Conservation (phyloP, 768 basidiomycete genomes). For the Macrolepiota fuliginosa region DNA sequence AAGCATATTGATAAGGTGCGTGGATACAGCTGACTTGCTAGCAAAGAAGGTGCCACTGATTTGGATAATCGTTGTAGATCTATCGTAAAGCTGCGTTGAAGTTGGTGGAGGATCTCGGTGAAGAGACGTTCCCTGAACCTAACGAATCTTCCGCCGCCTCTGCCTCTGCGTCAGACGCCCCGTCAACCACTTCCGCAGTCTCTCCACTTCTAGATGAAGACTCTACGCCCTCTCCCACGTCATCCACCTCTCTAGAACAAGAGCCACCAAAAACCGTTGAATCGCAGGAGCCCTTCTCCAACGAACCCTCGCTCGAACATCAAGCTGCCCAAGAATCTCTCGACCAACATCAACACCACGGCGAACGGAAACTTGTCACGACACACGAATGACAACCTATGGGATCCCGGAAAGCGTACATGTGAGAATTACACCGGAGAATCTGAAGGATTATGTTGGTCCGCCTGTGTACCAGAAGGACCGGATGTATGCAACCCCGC, state of each 20-base stretch:
- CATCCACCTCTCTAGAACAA: background rate
- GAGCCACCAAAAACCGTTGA: slow-evolving; percentile 37
- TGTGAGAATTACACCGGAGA: slow-evolving; percentile 80
- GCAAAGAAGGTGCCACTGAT: background rate
- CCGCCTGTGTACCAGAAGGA: slow-evolving; percentile 96
- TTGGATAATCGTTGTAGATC: slow-evolving; percentile 49
- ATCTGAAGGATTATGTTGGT: slow-evolving; percentile 94
- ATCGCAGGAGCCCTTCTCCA: slow-evolving; percentile 45
- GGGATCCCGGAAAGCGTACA: slow-evolving; percentile 75
- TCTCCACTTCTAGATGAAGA: slow-evolving; percentile 15
- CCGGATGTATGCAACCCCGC: slow-evolving; percentile 74
- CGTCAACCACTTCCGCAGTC: slow-evolving; percentile 12
- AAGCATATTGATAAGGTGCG: slow-evolving; percentile 96
- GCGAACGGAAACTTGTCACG: slow-evolving; percentile 46
- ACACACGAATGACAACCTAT: slow-evolving; percentile 80
- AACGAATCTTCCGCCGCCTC: slow-evolving; percentile 18
- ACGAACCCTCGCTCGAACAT: slow-evolving; percentile 29
- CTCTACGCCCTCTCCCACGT: background rate
- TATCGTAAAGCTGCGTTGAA: slow-evolving; percentile 95
- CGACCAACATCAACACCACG: slow-evolving; percentile 9
- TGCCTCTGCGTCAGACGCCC: slow-evolving; percentile 15
- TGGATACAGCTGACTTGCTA: background rate
- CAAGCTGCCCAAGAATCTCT: slow-evolving; percentile 10
- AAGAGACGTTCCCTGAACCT: slow-evolving; percentile 80
- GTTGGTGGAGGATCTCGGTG: slow-evolving; percentile 87